Percentiles rank a stretch among this genome's conserved stretches.
Conservation (phyloP, 768 basidiomycete species). For the Krasilnikovozyma curviuscula region DNA sequence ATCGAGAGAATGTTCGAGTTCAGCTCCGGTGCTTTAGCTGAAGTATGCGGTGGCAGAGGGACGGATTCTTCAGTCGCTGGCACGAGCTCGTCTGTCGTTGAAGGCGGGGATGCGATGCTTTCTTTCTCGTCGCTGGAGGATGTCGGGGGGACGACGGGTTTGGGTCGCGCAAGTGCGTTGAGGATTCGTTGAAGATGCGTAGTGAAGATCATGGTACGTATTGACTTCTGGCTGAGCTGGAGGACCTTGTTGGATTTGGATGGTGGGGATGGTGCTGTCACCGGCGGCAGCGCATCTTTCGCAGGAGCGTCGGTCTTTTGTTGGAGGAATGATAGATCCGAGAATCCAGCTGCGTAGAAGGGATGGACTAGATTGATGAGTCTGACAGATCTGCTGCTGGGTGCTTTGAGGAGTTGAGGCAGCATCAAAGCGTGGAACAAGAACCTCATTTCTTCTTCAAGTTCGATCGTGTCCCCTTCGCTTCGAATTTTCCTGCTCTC, state of each 20-base stretch:
- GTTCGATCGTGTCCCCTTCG: too few species aligned
- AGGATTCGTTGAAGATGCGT: conserved; percentile 12
- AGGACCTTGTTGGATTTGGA: not conserved
- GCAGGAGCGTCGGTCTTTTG: not conserved
- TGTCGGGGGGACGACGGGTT: not conserved
- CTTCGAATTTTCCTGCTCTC: too few species aligned
- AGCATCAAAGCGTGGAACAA: conserved; percentile 10
- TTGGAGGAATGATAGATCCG: conserved; percentile 2
- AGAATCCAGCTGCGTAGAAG: conserved; percentile 10
- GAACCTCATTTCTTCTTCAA: conserved; percentile 6
- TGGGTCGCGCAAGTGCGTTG: conserved; percentile 1
- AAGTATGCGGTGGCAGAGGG: not conserved
- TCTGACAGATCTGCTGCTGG: conserved; percentile 1
- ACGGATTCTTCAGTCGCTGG: not conserved
- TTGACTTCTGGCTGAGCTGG: not conserved
- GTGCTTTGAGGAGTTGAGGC: conserved; percentile 9
- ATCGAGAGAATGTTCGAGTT: conserved; percentile 5
- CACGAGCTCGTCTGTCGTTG: not conserved
- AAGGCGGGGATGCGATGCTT: not conserved
- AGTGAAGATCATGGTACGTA: conserved; percentile 8
- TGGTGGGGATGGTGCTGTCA: not conserved
- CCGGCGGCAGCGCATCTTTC: too few species aligned
- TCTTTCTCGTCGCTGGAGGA: not conserved
- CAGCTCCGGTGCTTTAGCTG: not conserved
- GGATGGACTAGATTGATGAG: conserved; percentile 10